Evolutionary conservation across 2,329 filamentous ascomycete species (phyloP).

Genomic region (Aspergillus sp.): DNA sequence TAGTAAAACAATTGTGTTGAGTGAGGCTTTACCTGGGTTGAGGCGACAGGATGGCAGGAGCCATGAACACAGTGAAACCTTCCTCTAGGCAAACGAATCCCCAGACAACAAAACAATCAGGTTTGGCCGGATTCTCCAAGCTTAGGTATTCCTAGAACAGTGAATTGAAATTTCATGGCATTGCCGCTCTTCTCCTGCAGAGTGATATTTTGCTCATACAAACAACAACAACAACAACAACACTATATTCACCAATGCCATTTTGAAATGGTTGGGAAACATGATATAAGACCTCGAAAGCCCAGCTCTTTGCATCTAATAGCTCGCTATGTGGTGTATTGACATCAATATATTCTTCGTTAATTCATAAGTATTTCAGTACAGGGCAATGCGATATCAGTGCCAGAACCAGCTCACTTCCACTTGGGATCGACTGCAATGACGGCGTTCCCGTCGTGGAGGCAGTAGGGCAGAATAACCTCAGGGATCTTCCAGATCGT

Average conservation of each 20-base stretch:
- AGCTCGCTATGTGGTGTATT: neutral
- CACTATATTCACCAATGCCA: neutral
- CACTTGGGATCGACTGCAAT: conserved; percentile 29
- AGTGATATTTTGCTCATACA: neutral
- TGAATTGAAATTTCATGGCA: neutral
- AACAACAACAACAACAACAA: neutral
- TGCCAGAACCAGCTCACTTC: neutral
- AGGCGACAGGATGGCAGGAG: neutral
- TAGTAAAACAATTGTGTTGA: neutral
- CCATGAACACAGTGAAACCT: neutral
- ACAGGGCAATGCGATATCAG: too few relatives aligned
- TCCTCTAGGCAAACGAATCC: neutral
- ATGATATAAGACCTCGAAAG: neutral
- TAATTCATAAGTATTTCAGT: neutral
- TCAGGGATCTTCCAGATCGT: conserved; percentile 29
- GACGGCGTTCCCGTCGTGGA: conserved; percentile 6
- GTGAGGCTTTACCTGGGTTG: neutral
- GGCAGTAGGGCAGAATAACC: conserved; percentile 23
- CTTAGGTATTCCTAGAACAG: too few relatives aligned
- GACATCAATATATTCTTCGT: neutral
- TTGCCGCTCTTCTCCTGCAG: neutral
- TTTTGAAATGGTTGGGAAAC: neutral
- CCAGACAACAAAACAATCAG: neutral
- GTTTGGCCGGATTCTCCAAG: neutral
- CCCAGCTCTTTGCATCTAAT: neutral